Base-by-base conservation (phyloP, 2,329 filamentous ascomycete genomes). In the Aspergillus flavus region DNA sequence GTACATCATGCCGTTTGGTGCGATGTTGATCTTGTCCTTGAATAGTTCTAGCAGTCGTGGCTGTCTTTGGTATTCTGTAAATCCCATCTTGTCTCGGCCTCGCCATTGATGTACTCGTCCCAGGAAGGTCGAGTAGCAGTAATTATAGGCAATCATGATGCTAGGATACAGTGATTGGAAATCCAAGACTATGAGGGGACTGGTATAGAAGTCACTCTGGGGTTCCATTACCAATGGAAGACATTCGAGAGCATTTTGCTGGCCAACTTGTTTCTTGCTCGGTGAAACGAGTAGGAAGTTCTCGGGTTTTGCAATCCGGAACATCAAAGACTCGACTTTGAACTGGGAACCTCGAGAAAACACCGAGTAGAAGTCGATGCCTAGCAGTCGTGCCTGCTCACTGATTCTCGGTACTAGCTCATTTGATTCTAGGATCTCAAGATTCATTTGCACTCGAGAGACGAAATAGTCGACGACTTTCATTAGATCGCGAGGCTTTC, bases 271-370 rank as follows among this genome's bases (percentile, higher is more conserved):
- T 76, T 93, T 94, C 66, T 90, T 87, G 75, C 90, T 96, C 0
- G 95, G 95, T 7, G 94, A 98, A 1, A 96, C 87, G 0, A 99
- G 84, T 9, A 98, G 83, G 71, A 95, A 96, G 70, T 95, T 97
- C 76, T 99, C 95, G 0, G 95, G 94, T 75, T 99, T 99, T 50
- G 95, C 94, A 69, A 99, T 97, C 50, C 95, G 89, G 73, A 98
- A 97, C 95, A 99, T 98, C 71, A 97, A 89, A 1, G 94, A 97
- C 79, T 99, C 95, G 46, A 99, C 95, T 76, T 99, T 99, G 85
- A 96, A 98, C 74, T 99, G 95, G 0, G 94, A 98, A 19, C 95
- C 95, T 60, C 95, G 87, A 6, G 92, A 94, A 73, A 97, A 95
- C 60, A 99, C 95, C 0, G 94, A 96, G 76, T 94, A 97, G 80